These are phyloP conservation scores for Cryomyces antarcticus DNA, from an alignment of 495 filamentous ascomycete species.

Conservation along the genomic window DNA sequence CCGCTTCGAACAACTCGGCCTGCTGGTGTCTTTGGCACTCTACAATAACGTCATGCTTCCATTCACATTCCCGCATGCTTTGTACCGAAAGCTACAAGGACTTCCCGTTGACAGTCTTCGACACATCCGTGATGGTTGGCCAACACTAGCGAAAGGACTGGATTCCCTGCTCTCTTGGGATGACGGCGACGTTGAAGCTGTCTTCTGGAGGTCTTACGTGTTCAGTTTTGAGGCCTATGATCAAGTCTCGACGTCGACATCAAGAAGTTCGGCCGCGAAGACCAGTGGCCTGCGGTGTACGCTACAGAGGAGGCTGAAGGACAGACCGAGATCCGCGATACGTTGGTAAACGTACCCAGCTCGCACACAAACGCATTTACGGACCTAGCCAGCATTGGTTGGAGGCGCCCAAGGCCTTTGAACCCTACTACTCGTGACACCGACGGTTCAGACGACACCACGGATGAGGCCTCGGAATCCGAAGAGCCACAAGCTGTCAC, in stretches of 20 bases:
- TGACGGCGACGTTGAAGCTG: conserved; percentile 59
- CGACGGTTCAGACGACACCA: conserved; percentile 5
- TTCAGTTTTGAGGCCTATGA: conserved; percentile 61
- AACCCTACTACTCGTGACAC: too few species aligned
- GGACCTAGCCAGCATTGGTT: too few species aligned
- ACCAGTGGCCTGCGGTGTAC: too few species aligned
- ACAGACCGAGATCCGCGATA: too few species aligned
- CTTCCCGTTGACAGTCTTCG: conserved; percentile 40
- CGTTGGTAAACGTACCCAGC: too few species aligned
- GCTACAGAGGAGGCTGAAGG: too few species aligned
- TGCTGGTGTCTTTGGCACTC: conserved; percentile 76
- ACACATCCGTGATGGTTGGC: conserved; percentile 77
- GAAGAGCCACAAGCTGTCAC: conserved; percentile 46
- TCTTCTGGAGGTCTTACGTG: conserved; percentile 65
- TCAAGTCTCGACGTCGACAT: conserved; percentile 33
- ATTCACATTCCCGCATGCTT: conserved; percentile 61
- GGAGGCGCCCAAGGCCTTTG: too few species aligned
- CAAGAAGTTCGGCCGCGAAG: conserved; percentile 2
- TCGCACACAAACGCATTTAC: too few species aligned
- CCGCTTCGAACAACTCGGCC: conserved; percentile 75
- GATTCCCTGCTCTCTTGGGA: conserved; percentile 51
- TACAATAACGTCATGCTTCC: conserved; percentile 88
- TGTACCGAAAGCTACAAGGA: conserved; percentile 66
- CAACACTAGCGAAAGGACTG: conserved; percentile 51
- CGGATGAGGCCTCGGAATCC: background rate